A percentile compares a stretch with the other conserved stretches of the same genome.
Evolutionary conservation across 2,329 filamentous ascomycete genomes (phyloP).

Genomic region (Pyrenophora tritici-repentis): DNA sequence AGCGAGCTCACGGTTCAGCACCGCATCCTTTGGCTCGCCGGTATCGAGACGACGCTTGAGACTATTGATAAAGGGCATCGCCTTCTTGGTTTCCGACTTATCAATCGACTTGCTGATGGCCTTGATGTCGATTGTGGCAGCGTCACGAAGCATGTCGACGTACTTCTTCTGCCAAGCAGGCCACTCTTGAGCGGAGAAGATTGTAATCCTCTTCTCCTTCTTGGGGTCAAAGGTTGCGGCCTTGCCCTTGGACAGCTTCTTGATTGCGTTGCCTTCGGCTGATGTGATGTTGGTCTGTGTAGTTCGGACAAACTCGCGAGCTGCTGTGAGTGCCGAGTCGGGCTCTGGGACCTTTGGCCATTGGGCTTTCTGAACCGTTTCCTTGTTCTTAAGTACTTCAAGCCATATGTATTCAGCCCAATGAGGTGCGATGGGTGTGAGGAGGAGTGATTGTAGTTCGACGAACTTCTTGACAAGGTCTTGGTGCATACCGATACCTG

Average conservation of each 20-base stretch:
- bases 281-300: slow-evolving; percentile 81
- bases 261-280: slow-evolving; percentile 79
- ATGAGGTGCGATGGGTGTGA: slow-evolving; percentile 86
- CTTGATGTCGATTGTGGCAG: slow-evolving; percentile 73
- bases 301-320: slow-evolving; percentile 77
- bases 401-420: slow-evolving; percentile 95
- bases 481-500: slow-evolving; percentile 83
- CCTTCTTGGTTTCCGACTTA: slow-evolving; percentile 94
- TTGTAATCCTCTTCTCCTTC: slow-evolving; percentile 87
- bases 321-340: slow-evolving; percentile 72
- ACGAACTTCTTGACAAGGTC: slow-evolving; percentile 80
- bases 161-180: slow-evolving; percentile 75
- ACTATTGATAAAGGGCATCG: slow-evolving; percentile 92
- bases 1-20: slow-evolving; percentile 81
- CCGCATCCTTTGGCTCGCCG: slow-evolving; percentile 67
- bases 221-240: slow-evolving; percentile 82
- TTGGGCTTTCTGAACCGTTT: slow-evolving; percentile 76
- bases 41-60: slow-evolving; percentile 80
- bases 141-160: slow-evolving; percentile 38
- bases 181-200: slow-evolving; percentile 80
- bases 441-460: slow-evolving; percentile 80
- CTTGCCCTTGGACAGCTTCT: slow-evolving; percentile 94
- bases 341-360: slow-evolving; percentile 73
- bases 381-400: slow-evolving; percentile 78
- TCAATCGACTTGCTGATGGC: slow-evolving; percentile 75